Base-by-base conservation (phyloP, 495 filamentous ascomycete species). In the Opeltia flavorubescens region DNA sequence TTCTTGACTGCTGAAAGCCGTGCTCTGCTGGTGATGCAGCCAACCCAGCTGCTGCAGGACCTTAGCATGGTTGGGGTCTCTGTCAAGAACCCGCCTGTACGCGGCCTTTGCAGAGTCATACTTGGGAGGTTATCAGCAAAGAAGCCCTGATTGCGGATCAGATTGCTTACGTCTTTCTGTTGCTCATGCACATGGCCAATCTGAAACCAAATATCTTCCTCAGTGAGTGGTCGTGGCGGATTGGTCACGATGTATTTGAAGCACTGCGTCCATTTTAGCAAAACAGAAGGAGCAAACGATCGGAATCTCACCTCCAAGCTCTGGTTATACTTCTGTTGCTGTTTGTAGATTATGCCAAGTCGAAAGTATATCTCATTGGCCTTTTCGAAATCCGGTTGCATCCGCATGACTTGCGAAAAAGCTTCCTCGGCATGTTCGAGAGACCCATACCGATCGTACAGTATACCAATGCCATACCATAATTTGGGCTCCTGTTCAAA, bases 161-260 rank as follows among this genome's bases (percentile, higher is more conserved):
- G 12, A 33, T 29, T 11, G 76, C 91, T 65, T 70, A 95, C 91
- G 55, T 98, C 91, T 71, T 96, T 96, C 61, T 95, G 89, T 55
- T 96, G 93, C 55, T 99, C 91, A 60, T 99, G 86, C 40, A 99
- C 91, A 63, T 99, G 91, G 21, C 91, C 91, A 54, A 99, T 96
- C 62, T 99, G 91, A 66, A 99, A 99, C 89, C 89, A 96, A 50
- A 99, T 99, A 57, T 99, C 91, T 61, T 95, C 91, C 59, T 96
- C 89, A 1, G 88, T 96, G 61, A 99, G 65, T 13, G 91, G 91
- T 3, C 86, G 76, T 7, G 91, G 91, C 17, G 91, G 93, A 39
- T 94, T 86, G 47, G 77, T 84, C 45, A 95, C 86, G 49, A 99
- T 99, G 61, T 94, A 99, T 63, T 87, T 87, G 64, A 99, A 99